phyloP scores from a whole-genome alignment of 106 monocot genomes.

The Allium cepa region DNA sequence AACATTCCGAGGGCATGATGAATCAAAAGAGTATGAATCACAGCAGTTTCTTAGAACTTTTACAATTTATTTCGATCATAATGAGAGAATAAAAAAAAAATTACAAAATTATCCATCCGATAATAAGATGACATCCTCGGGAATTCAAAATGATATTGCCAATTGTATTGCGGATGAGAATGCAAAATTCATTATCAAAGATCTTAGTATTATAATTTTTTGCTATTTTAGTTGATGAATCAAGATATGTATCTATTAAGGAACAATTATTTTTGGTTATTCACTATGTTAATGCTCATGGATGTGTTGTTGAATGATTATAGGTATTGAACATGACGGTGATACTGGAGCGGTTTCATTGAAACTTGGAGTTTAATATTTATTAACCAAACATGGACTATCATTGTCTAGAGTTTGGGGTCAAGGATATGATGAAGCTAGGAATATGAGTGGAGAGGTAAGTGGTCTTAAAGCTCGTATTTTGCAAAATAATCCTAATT shows the following conservation, averaged over 20 bases:
- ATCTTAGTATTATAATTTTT: background rate
- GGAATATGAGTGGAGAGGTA: constrained; percentile 1
- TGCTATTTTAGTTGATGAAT: background rate
- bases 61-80: too few species aligned
- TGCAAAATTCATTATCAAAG: background rate
- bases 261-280: background rate
- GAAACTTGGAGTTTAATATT: background rate
- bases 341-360: background rate
- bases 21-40: too few species aligned
- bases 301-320: background rate
- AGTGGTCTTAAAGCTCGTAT: background rate
- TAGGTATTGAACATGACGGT: background rate
- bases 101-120: too few species aligned
- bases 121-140: background rate
- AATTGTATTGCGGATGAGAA: background rate
- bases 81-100: too few species aligned
- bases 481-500: background rate
- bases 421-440: constrained; percentile 3
- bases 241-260: background rate
- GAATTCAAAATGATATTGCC: background rate
- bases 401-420: background rate
- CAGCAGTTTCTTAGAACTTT: too few species aligned
- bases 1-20: too few species aligned
- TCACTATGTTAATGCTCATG: background rate
- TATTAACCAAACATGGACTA: background rate